Evolutionary conservation across 2,329 filamentous ascomycete genomes (phyloP).

Genomic region (Ceratocystis colombiana): DNA sequence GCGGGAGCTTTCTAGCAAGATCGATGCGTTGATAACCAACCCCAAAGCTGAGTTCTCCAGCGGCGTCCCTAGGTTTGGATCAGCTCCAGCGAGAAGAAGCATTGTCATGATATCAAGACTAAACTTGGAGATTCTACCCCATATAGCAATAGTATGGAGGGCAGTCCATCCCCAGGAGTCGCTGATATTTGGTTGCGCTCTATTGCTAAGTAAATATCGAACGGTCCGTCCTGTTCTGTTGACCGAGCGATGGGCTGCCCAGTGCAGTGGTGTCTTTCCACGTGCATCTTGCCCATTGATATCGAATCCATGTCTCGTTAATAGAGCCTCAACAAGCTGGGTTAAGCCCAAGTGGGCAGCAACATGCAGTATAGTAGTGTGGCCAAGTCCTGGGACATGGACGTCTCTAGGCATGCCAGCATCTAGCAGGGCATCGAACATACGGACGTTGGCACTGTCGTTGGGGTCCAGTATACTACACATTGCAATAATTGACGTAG

Average conservation of each 20-base stretch:
- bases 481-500: slow-evolving; percentile 17
- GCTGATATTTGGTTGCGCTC: slow-evolving; percentile 18
- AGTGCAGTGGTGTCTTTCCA: slow-evolving; percentile 20
- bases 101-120: slow-evolving; percentile 9
- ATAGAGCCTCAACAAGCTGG: slow-evolving; percentile 18
- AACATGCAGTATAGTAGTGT: slow-evolving; percentile 16
- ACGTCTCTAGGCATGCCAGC: slow-evolving; percentile 18
- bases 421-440: slow-evolving; percentile 14
- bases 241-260: slow-evolving; percentile 15
- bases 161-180: slow-evolving; percentile 19
- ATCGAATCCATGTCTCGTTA: slow-evolving; percentile 17
- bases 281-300: slow-evolving; percentile 16
- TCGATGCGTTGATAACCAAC: slow-evolving; percentile 16
- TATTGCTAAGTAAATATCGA: slow-evolving; percentile 16
- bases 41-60: slow-evolving; percentile 15
- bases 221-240: slow-evolving; percentile 18
- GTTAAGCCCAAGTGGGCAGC: slow-evolving; percentile 15
- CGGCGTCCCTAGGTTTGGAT: slow-evolving; percentile 17
- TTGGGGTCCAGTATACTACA: slow-evolving; percentile 4
- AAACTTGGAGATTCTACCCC: slow-evolving; percentile 12
- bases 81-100: slow-evolving; percentile 18
- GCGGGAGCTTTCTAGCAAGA: background rate
- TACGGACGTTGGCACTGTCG: slow-evolving; percentile 7
- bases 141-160: slow-evolving; percentile 14
- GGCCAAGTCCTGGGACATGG: slow-evolving; percentile 10